Conservation (phyloP, 2,329 filamentous ascomycete species). For the Trichothecium sympodiale region DNA sequence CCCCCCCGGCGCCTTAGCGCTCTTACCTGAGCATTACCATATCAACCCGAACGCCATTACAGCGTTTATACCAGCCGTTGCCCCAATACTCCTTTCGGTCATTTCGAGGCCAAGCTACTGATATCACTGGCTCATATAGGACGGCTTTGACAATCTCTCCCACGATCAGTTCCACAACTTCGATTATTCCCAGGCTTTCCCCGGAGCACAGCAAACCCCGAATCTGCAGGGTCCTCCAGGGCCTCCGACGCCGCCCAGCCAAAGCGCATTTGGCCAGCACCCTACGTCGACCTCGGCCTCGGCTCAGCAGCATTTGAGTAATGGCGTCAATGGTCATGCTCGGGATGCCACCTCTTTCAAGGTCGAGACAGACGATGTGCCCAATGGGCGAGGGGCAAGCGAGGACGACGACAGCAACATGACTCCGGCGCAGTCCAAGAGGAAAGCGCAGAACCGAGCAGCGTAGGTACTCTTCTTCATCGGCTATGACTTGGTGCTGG, state of each 20-base stretch:
- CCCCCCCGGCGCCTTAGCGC: conserved; percentile 16
- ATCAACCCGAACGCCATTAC: conserved; percentile 9
- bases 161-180: conserved; percentile 30
- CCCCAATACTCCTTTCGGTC: conserved; percentile 1
- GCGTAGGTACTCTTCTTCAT: conserved; percentile 43
- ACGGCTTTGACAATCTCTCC: conserved; percentile 36
- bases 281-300: conserved; percentile 7
- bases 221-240: conserved; percentile 22
- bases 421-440: conserved; percentile 45
- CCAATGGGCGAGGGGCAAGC: conserved; percentile 27
- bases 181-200: conserved; percentile 30
- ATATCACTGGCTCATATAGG: conserved; percentile 25
- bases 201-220: conserved; percentile 15
- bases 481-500: too few species aligned
- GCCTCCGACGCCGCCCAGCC: conserved; percentile 41
- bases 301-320: conserved; percentile 10
- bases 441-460: conserved; percentile 51
- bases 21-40: conserved; percentile 24
- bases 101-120: background rate
- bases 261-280: conserved; percentile 17
- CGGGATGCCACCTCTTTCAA: conserved; percentile 23
- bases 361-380: conserved; percentile 21
- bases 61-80: too few species aligned
- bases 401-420: conserved; percentile 46
- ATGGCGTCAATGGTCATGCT: conserved; percentile 7